Evolutionary conservation across 345 rosid genomes (phyloP).

Genomic region (Eucalyptus erythrocorys): DNA sequence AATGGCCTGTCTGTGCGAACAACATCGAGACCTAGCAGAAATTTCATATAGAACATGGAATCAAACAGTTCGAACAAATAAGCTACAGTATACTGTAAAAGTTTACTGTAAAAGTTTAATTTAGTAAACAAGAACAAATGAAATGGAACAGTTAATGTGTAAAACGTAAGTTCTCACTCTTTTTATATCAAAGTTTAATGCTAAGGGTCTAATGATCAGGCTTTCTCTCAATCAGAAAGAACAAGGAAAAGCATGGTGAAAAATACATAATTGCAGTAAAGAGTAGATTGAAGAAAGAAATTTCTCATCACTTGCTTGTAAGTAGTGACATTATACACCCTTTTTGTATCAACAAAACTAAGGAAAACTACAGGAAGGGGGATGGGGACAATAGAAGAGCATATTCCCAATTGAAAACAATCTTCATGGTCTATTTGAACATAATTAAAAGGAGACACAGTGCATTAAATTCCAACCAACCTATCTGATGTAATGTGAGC

Average conservation of each 20-base stretch:
- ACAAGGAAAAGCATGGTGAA: not conserved
- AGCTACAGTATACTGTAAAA: not conserved
- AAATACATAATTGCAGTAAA: not conserved
- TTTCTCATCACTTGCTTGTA: not conserved
- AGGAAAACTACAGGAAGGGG: not conserved
- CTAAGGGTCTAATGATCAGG: not conserved
- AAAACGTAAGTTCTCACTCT: not conserved
- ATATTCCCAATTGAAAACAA: not conserved
- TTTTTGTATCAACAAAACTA: not conserved
- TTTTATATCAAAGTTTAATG: not conserved
- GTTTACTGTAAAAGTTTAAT: not conserved
- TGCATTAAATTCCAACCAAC: slow-evolving; percentile 20
- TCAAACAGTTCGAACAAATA: not conserved
- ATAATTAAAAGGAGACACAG: not conserved
- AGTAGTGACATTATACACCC: not conserved
- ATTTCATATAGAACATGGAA: not conserved
- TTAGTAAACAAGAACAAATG: not conserved
- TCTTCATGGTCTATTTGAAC: not conserved
- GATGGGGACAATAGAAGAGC: not conserved
- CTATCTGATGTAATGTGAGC: slow-evolving; percentile 92
- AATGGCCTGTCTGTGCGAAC: slow-evolving; percentile 85
- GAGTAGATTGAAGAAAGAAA: not conserved
- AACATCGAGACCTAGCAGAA: slow-evolving; percentile 74
- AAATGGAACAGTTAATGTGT: not conserved
- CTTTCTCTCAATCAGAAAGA: not conserved